Percentiles rank a stretch among this genome's conserved stretches.
These are phyloP conservation scores for Mortierella sp. DNA, from an alignment of 371 early-diverging fungal genomes.

Conservation along the genomic window DNA sequence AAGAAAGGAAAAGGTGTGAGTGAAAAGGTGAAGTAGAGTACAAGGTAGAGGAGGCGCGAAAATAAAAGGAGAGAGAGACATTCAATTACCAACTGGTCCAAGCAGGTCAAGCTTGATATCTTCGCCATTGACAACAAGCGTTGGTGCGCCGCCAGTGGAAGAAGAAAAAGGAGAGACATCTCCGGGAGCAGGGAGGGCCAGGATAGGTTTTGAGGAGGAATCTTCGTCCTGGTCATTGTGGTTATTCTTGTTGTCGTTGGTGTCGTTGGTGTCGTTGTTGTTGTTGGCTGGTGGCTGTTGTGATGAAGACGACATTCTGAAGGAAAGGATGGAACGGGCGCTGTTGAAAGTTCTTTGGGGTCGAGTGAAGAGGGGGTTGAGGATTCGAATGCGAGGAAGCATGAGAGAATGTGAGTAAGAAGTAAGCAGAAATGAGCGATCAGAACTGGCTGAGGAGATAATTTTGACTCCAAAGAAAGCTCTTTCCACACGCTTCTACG, in stretches of 20 bases:
- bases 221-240: not conserved
- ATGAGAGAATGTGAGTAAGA: not conserved
- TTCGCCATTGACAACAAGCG: conserved; percentile 62
- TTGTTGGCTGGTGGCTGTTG: not conserved
- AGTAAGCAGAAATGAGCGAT: not conserved
- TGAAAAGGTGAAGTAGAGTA: not conserved
- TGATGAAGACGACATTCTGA: not conserved
- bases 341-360: not conserved
- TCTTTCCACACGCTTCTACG: not conserved
- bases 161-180: conserved; percentile 56
- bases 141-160: conserved; percentile 24
- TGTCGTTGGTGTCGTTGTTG: not conserved
- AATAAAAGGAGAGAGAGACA: not conserved
- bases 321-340: not conserved
- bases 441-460: not conserved
- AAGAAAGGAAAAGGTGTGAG: not conserved
- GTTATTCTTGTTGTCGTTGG: not conserved
- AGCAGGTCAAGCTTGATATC: conserved; percentile 66
- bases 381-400: not conserved
- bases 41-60: not conserved
- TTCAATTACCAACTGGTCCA: conserved; percentile 67
- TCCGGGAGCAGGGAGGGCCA: conserved; percentile 68
- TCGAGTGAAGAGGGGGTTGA: not conserved
- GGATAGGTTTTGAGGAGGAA: conserved; percentile 48
- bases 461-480: not conserved